A percentile compares a stretch with the other conserved stretches of the same genome.
Evolutionary conservation across 305 asterid species (phyloP).

Genomic region (Solanum hybrid): DNA sequence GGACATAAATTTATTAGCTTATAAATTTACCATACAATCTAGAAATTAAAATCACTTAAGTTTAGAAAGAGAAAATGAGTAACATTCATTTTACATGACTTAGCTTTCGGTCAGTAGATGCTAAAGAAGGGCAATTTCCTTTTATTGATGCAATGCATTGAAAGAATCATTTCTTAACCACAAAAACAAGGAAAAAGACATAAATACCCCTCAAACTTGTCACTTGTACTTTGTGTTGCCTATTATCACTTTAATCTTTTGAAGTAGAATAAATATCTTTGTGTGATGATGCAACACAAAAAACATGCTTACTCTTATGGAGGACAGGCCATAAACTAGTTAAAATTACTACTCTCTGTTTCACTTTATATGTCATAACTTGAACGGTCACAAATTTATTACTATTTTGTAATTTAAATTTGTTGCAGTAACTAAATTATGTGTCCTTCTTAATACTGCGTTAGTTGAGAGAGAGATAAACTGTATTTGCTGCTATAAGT

Average conservation of each 20-base stretch:
- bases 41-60: neutral
- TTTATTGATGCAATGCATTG: neutral
- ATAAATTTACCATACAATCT: neutral
- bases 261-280: neutral
- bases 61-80: neutral
- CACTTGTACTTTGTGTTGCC: neutral
- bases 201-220: neutral
- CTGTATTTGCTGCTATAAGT: neutral
- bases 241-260: neutral
- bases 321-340: neutral
- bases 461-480: neutral
- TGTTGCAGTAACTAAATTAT: neutral
- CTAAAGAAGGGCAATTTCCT: neutral
- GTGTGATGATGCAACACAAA: neutral
- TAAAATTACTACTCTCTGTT: too few species aligned
- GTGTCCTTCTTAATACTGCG: neutral
- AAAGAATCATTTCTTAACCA: neutral
- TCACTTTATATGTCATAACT: neutral
- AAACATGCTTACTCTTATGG: neutral
- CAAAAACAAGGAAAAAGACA: neutral
- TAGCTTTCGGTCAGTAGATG: neutral
- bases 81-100: neutral
- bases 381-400: neutral
- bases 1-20: neutral
- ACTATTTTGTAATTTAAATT: neutral